Evolutionary conservation across 202 grass and related monocot genomes (phyloP).

Genomic region (Schoenoplectus tabernaemontani): DNA sequence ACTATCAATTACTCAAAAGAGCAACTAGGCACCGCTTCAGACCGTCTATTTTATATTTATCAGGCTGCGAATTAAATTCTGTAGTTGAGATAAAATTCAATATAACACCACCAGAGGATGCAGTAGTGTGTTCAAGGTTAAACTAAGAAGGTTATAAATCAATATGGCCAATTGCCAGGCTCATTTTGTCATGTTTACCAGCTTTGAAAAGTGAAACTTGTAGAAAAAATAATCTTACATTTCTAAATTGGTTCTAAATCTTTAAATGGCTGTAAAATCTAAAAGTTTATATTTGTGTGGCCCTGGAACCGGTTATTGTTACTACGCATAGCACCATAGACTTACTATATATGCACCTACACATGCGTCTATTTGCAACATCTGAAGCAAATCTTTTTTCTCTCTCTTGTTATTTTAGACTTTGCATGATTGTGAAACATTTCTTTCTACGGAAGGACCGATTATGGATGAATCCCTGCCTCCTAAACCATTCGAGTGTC

Average conservation of each 20-base stretch:
- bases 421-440: conserved; percentile 56
- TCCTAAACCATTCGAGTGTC: conserved; percentile 32
- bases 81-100: not conserved
- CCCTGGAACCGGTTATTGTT: not conserved
- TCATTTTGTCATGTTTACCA: not conserved
- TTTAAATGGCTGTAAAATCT: not conserved
- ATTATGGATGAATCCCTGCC: conserved; percentile 38
- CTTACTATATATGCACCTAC: not conserved
- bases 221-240: not conserved
- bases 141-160: not conserved
- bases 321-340: not conserved
- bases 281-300: not conserved
- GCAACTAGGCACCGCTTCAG: conserved; percentile 80
- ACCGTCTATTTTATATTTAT: conserved; percentile 94
- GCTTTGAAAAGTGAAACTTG: not conserved
- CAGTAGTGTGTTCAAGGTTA: not conserved
- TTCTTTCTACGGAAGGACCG: conserved; percentile 30
- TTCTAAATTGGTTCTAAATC: not conserved
- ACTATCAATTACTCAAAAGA: conserved; percentile 75
- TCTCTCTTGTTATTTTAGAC: conserved; percentile 51
- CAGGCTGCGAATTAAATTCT: conserved; percentile 39
- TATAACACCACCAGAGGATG: not conserved
- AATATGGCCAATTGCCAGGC: not conserved
- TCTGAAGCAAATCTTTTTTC: conserved; percentile 2
- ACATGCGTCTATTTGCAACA: not conserved